Evolutionary conservation across 148 eudicot species (phyloP).

Genomic region (Suaeda aralocaspica): DNA sequence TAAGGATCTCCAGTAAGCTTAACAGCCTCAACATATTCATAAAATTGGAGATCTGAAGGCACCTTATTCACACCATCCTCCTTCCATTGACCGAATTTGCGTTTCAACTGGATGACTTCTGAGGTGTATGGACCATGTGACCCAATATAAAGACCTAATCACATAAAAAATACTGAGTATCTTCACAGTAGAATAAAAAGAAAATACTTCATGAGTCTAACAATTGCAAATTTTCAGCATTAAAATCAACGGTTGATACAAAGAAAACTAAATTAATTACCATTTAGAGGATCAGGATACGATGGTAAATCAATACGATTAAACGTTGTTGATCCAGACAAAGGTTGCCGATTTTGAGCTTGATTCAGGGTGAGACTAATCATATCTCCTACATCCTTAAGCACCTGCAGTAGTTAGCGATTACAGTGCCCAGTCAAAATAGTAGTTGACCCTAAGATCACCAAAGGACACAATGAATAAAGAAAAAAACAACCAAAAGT

Average conservation of each 20-base stretch:
- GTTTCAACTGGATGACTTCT: constrained; percentile 88
- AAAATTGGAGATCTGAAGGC: constrained; percentile 63
- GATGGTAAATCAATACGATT: constrained; percentile 76
- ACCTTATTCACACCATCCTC: constrained; percentile 47
- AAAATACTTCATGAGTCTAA: background rate
- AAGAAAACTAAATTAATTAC: constrained; percentile 34
- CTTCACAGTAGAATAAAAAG: constrained; percentile 1
- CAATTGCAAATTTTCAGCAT: constrained; percentile 1
- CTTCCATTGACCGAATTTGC: constrained; percentile 91
- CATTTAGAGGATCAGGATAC: constrained; percentile 77
- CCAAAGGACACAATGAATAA: background rate
- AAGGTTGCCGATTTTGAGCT: constrained; percentile 66
- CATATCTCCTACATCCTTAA: constrained; percentile 68
- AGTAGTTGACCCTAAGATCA: background rate
- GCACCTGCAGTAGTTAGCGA: constrained; percentile 51
- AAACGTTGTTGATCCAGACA: constrained; percentile 87
- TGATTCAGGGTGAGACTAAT: constrained; percentile 55
- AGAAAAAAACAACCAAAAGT: constrained; percentile 3
- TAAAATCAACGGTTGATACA: background rate
- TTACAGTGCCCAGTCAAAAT: background rate
- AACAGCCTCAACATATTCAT: constrained; percentile 96
- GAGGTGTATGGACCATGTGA: constrained; percentile 72
- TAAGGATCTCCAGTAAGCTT: constrained; percentile 94
- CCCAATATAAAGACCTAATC: constrained; percentile 75
- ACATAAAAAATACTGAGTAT: constrained; percentile 13